A percentile compares a stretch with the other conserved stretches of the same genome.
Conservation (phyloP, 148 eudicot species). For the Fagopyrum tataricum region DNA sequence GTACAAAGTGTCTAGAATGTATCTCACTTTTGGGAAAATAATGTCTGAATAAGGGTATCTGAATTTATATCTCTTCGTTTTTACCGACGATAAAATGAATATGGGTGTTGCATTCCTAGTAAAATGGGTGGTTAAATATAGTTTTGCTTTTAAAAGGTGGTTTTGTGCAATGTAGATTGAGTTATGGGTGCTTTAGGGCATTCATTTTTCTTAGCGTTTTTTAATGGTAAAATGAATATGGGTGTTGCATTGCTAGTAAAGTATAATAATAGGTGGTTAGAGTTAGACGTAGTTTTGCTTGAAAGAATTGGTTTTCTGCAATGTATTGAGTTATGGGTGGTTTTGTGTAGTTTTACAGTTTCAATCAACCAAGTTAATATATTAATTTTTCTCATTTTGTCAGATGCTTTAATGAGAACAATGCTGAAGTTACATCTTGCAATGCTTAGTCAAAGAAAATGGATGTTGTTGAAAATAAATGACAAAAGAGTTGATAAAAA, state of each 20-base stretch:
- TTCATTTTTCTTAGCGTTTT: too few relatives aligned
- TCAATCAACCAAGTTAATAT: neutral
- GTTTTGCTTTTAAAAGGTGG: too few relatives aligned
- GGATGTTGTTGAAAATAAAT: neutral
- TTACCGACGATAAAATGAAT: neutral
- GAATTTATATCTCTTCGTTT: neutral
- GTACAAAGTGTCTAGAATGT: neutral
- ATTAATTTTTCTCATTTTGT: neutral
- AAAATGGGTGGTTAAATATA: too few relatives aligned
- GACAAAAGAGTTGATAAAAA: neutral
- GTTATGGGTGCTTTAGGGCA: too few relatives aligned
- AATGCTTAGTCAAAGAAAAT: neutral
- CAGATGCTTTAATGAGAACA: neutral
- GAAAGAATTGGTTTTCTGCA: neutral
- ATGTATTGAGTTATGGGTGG: neutral
- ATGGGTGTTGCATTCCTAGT: neutral
- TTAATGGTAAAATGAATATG: too few relatives aligned
- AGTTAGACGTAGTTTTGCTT: neutral
- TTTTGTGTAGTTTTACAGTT: neutral
- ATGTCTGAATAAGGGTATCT: neutral
- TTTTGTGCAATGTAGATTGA: too few relatives aligned
- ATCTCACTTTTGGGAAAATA: neutral
- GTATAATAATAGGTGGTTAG: too few relatives aligned
- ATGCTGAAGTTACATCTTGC: neutral
- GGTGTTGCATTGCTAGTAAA: too few relatives aligned